These are phyloP conservation scores for Termitomyces sp. DNA, from an alignment of 768 basidiomycete species.

Conservation along the genomic window DNA sequence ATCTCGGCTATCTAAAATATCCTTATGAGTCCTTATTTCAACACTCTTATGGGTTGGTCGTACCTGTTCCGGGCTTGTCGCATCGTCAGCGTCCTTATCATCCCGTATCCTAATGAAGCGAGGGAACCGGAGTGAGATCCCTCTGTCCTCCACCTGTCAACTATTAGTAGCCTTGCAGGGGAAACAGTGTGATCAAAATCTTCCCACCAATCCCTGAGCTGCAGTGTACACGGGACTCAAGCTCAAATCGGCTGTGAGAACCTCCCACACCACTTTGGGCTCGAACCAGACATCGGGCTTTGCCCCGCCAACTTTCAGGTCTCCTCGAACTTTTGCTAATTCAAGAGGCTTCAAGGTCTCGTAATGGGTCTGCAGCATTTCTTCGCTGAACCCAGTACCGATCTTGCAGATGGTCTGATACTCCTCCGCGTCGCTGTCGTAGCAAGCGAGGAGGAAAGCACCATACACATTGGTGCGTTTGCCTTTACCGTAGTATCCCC, in stretches of 20 bases:
- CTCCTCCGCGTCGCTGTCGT: slow-evolving; percentile 89
- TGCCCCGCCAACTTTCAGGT: slow-evolving; percentile 85
- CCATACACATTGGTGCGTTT: slow-evolving; percentile 98
- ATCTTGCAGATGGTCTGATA: slow-evolving; percentile 99
- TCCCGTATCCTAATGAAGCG: slow-evolving; percentile 90
- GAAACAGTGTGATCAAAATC: background rate
- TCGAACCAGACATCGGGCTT: slow-evolving; percentile 99
- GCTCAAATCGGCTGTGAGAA: slow-evolving; percentile 93
- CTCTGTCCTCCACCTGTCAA: slow-evolving; percentile 73
- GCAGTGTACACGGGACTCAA: slow-evolving; percentile 96
- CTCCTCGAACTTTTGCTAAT: slow-evolving; percentile 61
- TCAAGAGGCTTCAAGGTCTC: slow-evolving; percentile 79
- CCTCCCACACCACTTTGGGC: slow-evolving; percentile 97
- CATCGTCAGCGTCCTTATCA: slow-evolving; percentile 90
- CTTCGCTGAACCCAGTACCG: slow-evolving; percentile 97
- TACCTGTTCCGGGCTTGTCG: slow-evolving; percentile 90
- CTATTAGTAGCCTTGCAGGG: background rate
- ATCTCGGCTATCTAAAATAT: slow-evolving; percentile 77
- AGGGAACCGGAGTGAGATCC: slow-evolving; percentile 95
- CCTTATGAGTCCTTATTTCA: background rate
- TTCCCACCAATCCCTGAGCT: slow-evolving; percentile 78
- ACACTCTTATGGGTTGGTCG: slow-evolving; percentile 11
- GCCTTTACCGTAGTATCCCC: slow-evolving; percentile 95
- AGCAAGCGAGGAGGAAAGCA: slow-evolving; percentile 96
- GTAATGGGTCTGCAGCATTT: slow-evolving; percentile 74